These are phyloP conservation scores for Bolboschoenus planiculmis DNA, from an alignment of 176 grass and related monocot genomes.

Conservation along the genomic window DNA sequence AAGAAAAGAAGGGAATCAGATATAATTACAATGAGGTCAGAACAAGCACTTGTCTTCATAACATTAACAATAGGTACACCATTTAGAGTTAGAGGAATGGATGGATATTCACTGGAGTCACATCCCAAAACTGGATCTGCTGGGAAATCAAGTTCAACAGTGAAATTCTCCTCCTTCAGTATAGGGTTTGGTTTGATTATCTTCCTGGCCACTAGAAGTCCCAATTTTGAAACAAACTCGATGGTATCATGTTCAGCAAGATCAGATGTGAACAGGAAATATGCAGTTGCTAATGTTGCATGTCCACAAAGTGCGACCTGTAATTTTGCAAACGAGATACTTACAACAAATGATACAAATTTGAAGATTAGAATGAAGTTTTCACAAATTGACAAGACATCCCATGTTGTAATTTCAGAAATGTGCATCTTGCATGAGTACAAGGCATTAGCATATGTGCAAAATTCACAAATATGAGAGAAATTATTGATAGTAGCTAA, in stretches of 20 bases:
- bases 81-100: slow-evolving; percentile 48
- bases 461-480: too few relatives aligned
- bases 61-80: slow-evolving; percentile 26
- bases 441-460: too few relatives aligned
- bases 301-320: slow-evolving; percentile 45
- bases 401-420: too few relatives aligned
- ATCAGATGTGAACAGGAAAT: slow-evolving; percentile 47
- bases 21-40: too few relatives aligned
- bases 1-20: neutral
- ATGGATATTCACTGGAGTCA: slow-evolving; percentile 23
- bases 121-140: slow-evolving; percentile 30
- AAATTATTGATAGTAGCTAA: too few relatives aligned
- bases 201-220: slow-evolving; percentile 44
- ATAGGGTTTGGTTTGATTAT: slow-evolving; percentile 5
- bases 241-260: slow-evolving; percentile 26
- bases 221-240: slow-evolving; percentile 53
- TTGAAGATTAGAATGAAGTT: too few relatives aligned
- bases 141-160: slow-evolving; percentile 59
- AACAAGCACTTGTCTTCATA: too few relatives aligned
- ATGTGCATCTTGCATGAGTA: too few relatives aligned
- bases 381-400: too few relatives aligned
- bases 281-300: slow-evolving; percentile 53
- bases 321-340: too few relatives aligned
- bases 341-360: too few relatives aligned
- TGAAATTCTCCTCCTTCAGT: slow-evolving; percentile 26